Base-by-base conservation (phyloP, 1,139 yeast species). In the Hyphopichia khmerensis region DNA sequence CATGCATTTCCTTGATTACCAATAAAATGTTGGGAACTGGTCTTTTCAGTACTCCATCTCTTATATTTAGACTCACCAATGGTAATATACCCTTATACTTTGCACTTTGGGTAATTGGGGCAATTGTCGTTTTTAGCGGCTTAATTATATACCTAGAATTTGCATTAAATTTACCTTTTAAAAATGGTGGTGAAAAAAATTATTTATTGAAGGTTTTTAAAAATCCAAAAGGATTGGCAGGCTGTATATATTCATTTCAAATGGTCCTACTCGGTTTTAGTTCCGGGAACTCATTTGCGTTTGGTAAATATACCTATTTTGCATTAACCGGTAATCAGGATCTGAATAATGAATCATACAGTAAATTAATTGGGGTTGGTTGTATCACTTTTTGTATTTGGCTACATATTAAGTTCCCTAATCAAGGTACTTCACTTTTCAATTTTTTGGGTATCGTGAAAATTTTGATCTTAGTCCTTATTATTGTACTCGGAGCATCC, bases 1-100 rank as follows among this genome's bases (percentile, higher is more conserved):
- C 60, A 41, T 55, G 59, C 24, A 60, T 63, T 56, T 60, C 72
- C 4, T 63, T 75, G 27, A 74, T 75, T 34, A 72, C 74, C 44
- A 75, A 75, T 54, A 75, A 74, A 49, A 75, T 75, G 75, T 67
- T 75, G 5, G 32, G 80, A 0, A 75, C 80, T 0, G 80, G 80
- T 1, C 73, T 75, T 23, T 75, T 73, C 51, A 69, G 69, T 59
- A 75, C 77, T 14, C 80, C 80, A 0, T 65, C 78, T 1, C 66
- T 75, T 36, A 73, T 75, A 17, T 72, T 70, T 48, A 66, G 67
- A 40, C 71, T 70, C 44, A 60, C 73, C 36, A 60, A 67, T 35
- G 80, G 80, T 2, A 70, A 71, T 37, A 69, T 73, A 5, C 71
- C 72, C 0, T 50, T 70, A 2, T 72, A 69, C 37, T 54, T 75